Evolutionary conservation across 2,329 filamentous ascomycete species (phyloP).

Genomic region (Ascocoryne sarcoides): DNA sequence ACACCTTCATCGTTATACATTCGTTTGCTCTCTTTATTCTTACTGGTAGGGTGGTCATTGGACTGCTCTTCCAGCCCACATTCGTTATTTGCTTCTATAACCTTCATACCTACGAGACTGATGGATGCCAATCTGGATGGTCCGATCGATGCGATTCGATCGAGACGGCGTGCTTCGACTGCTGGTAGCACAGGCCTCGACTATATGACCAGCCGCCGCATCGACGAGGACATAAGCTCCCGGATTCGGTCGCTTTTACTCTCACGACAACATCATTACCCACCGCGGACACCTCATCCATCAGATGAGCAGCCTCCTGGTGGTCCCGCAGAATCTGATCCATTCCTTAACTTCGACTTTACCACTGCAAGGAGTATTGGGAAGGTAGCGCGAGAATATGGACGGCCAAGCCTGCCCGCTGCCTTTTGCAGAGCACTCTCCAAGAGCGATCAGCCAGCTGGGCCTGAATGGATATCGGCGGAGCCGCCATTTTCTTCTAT

Average conservation of each 20-base stretch:
- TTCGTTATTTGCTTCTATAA: neutral
- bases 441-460: neutral
- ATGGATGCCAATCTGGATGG: slow-evolving; percentile 15
- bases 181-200: slow-evolving; percentile 18
- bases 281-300: slow-evolving; percentile 20
- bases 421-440: slow-evolving; percentile 1
- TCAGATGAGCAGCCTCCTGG: slow-evolving; percentile 17
- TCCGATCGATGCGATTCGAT: slow-evolving; percentile 8
- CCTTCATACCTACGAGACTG: neutral
- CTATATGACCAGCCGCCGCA: slow-evolving; percentile 13
- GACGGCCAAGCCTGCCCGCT: slow-evolving; percentile 6
- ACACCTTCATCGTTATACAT: neutral
- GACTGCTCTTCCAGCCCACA: neutral
- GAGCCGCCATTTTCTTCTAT: slow-evolving; percentile 3
- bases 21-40: neutral
- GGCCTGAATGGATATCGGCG: slow-evolving; percentile 4
- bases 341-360: slow-evolving; percentile 15
- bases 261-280: slow-evolving; percentile 18
- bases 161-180: slow-evolving; percentile 16
- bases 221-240: slow-evolving; percentile 24
- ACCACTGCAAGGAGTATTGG: slow-evolving; percentile 17
- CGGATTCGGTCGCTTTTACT: slow-evolving; percentile 24
- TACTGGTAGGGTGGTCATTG: neutral
- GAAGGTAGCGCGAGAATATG: slow-evolving; percentile 7
- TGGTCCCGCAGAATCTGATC: slow-evolving; percentile 4